Evolutionary conservation across 2,329 filamentous ascomycete genomes (phyloP), one percentile per base, ranked within the genome.

Genomic region (Curvularia sp.): DNA sequence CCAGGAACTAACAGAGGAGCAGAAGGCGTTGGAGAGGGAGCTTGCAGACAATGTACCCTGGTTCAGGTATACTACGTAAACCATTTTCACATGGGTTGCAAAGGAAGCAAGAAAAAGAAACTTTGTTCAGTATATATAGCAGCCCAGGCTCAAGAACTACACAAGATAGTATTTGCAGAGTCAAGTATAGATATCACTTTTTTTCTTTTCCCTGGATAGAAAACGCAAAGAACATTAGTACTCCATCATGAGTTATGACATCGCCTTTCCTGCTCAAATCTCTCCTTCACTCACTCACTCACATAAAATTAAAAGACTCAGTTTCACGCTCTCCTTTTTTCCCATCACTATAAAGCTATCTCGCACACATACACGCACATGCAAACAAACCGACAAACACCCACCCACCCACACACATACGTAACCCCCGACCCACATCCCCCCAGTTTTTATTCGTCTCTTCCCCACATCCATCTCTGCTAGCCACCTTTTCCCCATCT

Each of bases 31-130:
- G 12, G 84, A 88, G 77, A 75, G 80, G 30, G 80, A 87, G 60
- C 78, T 80, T 56, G 86, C 86, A 8, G 86, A 88, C 68, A 76
- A 82, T 58, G 86, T 86, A 49, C 81, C 69, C 10, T 78, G 76
- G 70, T 79, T 78, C 55, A 70, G 77, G 47, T 79, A 78, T 47
- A 69, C 66, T 7, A 65, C 65, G 0, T 69, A 42, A 36, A 7
- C 13, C 3, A 7, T 9, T 43, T 23, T 19, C 3, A 32, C 4
- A 27, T 3, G 25, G 25, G 25, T 27, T 27, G 25, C 4, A 27
- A 27, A 7, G 4, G 7, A 27, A 27, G 25, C n/a, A 28, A 32
- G n/a, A 39, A 39, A 18, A 38, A 1, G n/a, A 3, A 3, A 15
- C 8, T 38, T 18, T n/a, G 7, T 38, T 9, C n/a, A 38, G n/a